Evolutionary conservation across 2,329 filamentous ascomycete genomes (phyloP).

Genomic region (Claviceps citrina): DNA sequence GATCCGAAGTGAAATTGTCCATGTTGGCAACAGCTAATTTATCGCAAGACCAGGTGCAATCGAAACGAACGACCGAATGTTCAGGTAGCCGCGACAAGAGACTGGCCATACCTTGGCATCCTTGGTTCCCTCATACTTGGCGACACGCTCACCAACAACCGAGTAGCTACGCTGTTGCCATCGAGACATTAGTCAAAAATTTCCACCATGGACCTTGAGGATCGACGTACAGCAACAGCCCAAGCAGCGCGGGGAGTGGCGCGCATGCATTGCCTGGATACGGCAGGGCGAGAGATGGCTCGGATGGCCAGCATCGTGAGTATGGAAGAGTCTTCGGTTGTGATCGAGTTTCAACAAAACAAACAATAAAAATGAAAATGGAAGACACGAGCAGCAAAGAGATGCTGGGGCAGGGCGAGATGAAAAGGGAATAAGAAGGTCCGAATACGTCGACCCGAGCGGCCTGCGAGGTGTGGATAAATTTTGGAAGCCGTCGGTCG

Average conservation of each 20-base stretch:
- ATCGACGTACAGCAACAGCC: constrained; percentile 20
- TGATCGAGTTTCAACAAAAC: too few species aligned
- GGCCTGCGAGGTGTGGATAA: constrained; percentile 10
- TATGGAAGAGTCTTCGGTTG: too few species aligned
- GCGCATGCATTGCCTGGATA: constrained; percentile 64
- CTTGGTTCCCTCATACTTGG: constrained; percentile 86
- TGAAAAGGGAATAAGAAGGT: constrained; percentile 6
- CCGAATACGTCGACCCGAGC: background rate
- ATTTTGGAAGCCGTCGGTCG: constrained; percentile 10
- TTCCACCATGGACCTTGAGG: constrained; percentile 3
- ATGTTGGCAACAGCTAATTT: constrained; percentile 1
- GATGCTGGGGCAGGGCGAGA: constrained; percentile 8
- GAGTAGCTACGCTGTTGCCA: constrained; percentile 49
- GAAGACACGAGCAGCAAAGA: constrained; percentile 11
- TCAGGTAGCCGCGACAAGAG: background rate
- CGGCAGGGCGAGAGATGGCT: constrained; percentile 53
- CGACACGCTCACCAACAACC: constrained; percentile 54
- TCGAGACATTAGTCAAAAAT: constrained; percentile 2
- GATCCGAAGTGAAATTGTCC: constrained; percentile 12
- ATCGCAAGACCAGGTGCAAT: background rate
- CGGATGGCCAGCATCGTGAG: constrained; percentile 73
- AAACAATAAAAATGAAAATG: constrained; percentile 11
- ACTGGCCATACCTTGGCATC: constrained; percentile 58
- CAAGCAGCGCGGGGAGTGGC: constrained; percentile 41
- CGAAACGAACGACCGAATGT: background rate